Evolutionary conservation across 257 asterid genomes (phyloP), one percentile per base, ranked within the genome.

Genomic region (Lantana camara): DNA sequence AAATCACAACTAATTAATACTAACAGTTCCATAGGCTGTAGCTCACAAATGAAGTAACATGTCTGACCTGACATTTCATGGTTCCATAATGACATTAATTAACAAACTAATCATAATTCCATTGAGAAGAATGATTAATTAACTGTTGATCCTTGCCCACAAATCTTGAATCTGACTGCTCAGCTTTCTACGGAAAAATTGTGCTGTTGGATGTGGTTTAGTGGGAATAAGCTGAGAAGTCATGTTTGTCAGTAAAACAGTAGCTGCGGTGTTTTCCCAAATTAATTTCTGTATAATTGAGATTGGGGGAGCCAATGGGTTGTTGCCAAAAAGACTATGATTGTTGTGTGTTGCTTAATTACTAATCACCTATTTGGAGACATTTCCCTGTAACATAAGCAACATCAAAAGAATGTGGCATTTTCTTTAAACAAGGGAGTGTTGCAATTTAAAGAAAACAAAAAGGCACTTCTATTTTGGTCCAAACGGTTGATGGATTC

Each of bases 191-290:
- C 15, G 38, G 67, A 60, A 44, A 16, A 12, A 4, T 14, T 40
- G 21, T 35, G 60, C 42, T 35, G 75, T 72, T 51, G 67, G 64
- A n/a, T 64, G 57, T 56, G 1, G 58, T 48, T 57, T 72, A 41
- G 21, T 40, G 70, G 65, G 1, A 61, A 63, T 40, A 54, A 55
- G 79, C 63, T 74, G 60, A 63, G 47, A 34, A 57, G 68, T 74
- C 79, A 49, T 5, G 5, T 13, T 50, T 57, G 11, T 68, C 79
- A 41, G 15, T 30, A 27, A 30, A 57, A 68, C 15, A 19, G 20
- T 17, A 60, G 38, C 44, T 67, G 74, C 62, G 24, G 78, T 30
- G 74, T 22, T 42, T 44, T 21, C 58, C 22, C 61, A 67, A 57
- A 19, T 44, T 66, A 46, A 55, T n/a, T 24, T 66, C 8, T 29